Evolutionary conservation across 345 rosid species (phyloP), one percentile per base, ranked within the genome.

Genomic region (Citrus trifoliata): DNA sequence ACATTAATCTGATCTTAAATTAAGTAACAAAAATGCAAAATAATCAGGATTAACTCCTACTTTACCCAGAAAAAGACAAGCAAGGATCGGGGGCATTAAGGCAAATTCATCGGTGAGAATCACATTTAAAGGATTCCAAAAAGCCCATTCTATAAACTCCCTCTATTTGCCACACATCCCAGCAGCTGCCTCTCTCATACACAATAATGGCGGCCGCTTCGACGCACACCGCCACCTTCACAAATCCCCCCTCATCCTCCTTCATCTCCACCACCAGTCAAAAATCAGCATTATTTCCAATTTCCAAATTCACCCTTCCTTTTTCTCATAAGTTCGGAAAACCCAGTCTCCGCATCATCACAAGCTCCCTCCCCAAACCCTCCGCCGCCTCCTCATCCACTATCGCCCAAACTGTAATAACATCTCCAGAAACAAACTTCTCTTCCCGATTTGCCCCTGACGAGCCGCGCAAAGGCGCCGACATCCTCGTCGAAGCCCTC

Each of bases 401-500:
- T 73, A 46, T 81, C 24, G 61, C 74, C 67, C 10, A 76, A 3
- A 2, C 77, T 7, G 46, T 84, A 3, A 71, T 84, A 3, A 71
- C 80, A 3, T 3, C 13, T 1, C 68, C 82, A 32, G 18, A 76
- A 53, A 24, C 74, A 19, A 37, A 0, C 13, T 82, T 84, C 67
- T 10, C 71, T 62, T 80, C 94, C 35, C 82, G 98, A 56, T 94
- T 84, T 19, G 76, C 85, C 48, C 83, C 87, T 6, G 94, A 89
- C 25, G 87, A 93, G 67, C 97, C 99, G n/a, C 89, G 99, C 22
- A 96, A 91, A 81, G 99, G 99, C 3, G 88, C 98, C 8, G 98
- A 94, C 74, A 90, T 95, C 86, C 93, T 95, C 46, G 97, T 95
- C 7, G 99, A 94, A 76, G 98, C 99, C 30, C 87, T 95, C 30